Evolutionary conservation across 495 filamentous ascomycete genomes (phyloP).

Genomic region (Podospora bellae-mahoneyi): DNA sequence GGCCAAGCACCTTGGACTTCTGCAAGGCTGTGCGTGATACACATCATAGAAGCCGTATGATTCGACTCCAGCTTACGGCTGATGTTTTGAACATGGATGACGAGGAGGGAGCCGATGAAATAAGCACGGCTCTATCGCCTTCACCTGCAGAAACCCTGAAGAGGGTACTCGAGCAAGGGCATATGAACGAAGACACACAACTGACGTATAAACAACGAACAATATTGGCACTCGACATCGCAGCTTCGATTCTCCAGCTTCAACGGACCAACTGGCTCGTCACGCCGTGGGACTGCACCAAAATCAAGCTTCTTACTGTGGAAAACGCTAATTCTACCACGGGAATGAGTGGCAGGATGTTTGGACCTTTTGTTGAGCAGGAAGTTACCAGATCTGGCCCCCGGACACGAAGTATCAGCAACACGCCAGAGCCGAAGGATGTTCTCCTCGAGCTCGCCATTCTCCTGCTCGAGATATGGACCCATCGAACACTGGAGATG

Average conservation of each 20-base stretch:
- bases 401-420: neutral
- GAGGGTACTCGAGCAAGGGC: conserved; percentile 6
- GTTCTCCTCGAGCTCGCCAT: conserved; percentile 8
- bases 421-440: neutral
- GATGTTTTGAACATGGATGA: neutral
- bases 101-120: neutral
- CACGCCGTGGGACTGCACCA: conserved; percentile 3
- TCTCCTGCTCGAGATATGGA: conserved; percentile 8
- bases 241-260: conserved; percentile 17
- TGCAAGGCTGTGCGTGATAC: neutral
- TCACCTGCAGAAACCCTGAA: conserved; percentile 2
- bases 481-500: neutral
- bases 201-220: conserved; percentile 16
- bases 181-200: conserved; percentile 5
- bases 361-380: neutral
- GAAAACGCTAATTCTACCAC: neutral
- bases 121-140: neutral
- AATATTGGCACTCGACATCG: conserved; percentile 19
- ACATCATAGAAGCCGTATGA: neutral
- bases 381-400: neutral
- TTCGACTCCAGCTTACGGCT: neutral
- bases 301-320: neutral
- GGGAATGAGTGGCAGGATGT: neutral
- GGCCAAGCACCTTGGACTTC: neutral
- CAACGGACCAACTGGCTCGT: conserved; percentile 7